Evolutionary conservation across 2,329 filamentous ascomycete genomes (phyloP).

Genomic region (Penicillium sp.): DNA sequence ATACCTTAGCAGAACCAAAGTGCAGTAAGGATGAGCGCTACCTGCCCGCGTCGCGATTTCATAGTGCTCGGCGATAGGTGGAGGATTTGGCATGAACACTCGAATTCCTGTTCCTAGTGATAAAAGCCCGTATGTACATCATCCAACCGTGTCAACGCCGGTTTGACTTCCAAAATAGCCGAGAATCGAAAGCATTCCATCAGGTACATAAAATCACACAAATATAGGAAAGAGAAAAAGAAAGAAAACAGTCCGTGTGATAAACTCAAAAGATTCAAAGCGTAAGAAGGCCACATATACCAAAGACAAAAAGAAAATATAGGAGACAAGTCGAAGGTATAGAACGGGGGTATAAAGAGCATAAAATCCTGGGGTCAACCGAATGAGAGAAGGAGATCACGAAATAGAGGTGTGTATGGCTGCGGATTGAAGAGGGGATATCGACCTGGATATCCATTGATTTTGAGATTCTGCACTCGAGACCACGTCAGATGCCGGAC

Average conservation of each 20-base stretch:
- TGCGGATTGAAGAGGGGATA: slow-evolving; percentile 2
- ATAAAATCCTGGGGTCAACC: slow-evolving; percentile 16
- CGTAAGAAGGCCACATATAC: slow-evolving; percentile 1
- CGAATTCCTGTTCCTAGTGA: not conserved
- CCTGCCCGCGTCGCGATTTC: not conserved
- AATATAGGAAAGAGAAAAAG: slow-evolving; percentile 4
- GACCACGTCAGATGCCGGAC: not conserved
- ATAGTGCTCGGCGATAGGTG: slow-evolving; percentile 1
- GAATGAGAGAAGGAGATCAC: slow-evolving; percentile 6
- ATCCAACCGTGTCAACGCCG: slow-evolving; percentile 14
- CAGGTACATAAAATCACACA: slow-evolving; percentile 4
- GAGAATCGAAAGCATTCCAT: not conserved
- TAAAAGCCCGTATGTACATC: slow-evolving; percentile 16
- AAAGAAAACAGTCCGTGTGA: slow-evolving; percentile 4
- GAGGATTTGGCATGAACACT: not conserved
- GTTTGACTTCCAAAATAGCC: slow-evolving; percentile 2
- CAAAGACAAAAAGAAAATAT: slow-evolving; percentile 5
- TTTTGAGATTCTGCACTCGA: not conserved
- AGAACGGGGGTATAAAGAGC: slow-evolving; percentile 22
- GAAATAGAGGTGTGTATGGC: slow-evolving; percentile 3
- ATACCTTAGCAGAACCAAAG: slow-evolving; percentile 21
- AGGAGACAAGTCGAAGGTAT: slow-evolving; percentile 8
- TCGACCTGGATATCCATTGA: slow-evolving; percentile 10
- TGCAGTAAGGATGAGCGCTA: not conserved
- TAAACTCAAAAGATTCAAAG: not conserved